phyloP scores from a whole-genome alignment of 257 asterid species.

The Echium plantagineum region DNA sequence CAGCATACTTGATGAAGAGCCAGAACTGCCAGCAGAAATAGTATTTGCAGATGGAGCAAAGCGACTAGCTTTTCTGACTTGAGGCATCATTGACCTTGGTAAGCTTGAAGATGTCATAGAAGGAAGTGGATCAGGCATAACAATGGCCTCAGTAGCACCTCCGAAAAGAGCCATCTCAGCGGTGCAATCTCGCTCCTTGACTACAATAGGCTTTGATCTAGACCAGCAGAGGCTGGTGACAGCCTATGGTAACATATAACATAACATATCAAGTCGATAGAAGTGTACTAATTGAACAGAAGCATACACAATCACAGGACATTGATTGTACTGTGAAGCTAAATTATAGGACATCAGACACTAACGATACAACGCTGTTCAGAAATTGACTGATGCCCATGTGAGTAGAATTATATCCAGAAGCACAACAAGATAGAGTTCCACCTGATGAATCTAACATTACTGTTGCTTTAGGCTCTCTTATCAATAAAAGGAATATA shows the following conservation, averaged over 20 bases:
- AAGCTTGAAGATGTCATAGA: constrained; percentile 31
- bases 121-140: constrained; percentile 86
- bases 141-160: constrained; percentile 80
- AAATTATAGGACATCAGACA: not conserved
- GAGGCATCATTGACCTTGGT: constrained; percentile 41
- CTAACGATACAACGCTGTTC: not conserved
- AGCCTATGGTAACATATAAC: constrained; percentile 48
- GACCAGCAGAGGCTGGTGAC: constrained; percentile 93
- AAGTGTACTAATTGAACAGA: too few relatives aligned
- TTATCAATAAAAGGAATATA: not conserved
- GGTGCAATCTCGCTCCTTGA: constrained; percentile 61
- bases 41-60: constrained; percentile 46
- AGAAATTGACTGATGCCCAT: not conserved
- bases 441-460: not conserved
- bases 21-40: constrained; percentile 32
- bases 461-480: not conserved
- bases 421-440: not conserved
- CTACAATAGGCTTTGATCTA: constrained; percentile 59
- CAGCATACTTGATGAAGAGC: constrained; percentile 34
- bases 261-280: constrained; percentile 2
- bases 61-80: constrained; percentile 53
- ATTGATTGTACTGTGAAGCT: not conserved
- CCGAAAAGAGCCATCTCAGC: constrained; percentile 73
- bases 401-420: not conserved
- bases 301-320: too few relatives aligned